A percentile compares a stretch with the other conserved stretches of the same genome.
These are phyloP conservation scores for Pythium phragmitis DNA, from an alignment of 352 stramenopile species.

Conservation along the genomic window DNA sequence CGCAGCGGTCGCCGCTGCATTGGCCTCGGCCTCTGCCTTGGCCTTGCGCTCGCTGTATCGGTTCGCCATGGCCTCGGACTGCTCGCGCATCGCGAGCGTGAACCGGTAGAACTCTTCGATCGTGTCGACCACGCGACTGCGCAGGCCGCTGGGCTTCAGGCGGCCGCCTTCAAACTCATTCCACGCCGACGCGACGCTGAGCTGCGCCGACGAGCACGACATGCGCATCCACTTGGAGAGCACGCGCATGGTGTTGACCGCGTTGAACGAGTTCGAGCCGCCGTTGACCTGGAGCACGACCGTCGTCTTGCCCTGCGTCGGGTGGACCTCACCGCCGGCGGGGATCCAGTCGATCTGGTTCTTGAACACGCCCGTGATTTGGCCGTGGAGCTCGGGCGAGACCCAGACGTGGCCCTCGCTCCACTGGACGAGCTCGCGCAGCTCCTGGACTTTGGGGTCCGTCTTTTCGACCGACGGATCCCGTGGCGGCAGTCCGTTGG, in stretches of 20 bases:
- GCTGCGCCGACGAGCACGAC: conserved; percentile 58
- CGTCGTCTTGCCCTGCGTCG: conserved; percentile 50
- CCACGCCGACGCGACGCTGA: conserved; percentile 53
- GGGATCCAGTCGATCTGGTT: conserved; percentile 75
- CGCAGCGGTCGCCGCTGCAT: conserved; percentile 8
- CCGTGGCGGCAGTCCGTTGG: conserved; percentile 44
- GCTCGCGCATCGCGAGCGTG: conserved; percentile 37
- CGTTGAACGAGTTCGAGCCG: conserved; percentile 58
- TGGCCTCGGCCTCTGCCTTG: conserved; percentile 14
- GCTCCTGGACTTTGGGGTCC: conserved; percentile 56
- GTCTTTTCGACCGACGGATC: conserved; percentile 51
- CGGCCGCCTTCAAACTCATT: conserved; percentile 56
- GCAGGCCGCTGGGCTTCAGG: conserved; percentile 50
- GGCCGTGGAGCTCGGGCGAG: conserved; percentile 63
- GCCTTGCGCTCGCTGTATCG: conserved; percentile 33
- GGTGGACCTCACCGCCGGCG: conserved; percentile 52
- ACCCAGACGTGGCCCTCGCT: conserved; percentile 66
- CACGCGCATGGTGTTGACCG: conserved; percentile 50
- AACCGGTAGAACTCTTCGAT: conserved; percentile 71
- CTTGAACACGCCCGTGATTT: conserved; percentile 68
- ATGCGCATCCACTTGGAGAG: conserved; percentile 73
- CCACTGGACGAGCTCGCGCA: conserved; percentile 57
- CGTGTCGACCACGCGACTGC: conserved; percentile 58
- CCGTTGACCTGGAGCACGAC: conserved; percentile 50
- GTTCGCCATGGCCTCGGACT: conserved; percentile 31